Conservation (phyloP, 2,329 filamentous ascomycete species). For the Fusarium setosum region DNA sequence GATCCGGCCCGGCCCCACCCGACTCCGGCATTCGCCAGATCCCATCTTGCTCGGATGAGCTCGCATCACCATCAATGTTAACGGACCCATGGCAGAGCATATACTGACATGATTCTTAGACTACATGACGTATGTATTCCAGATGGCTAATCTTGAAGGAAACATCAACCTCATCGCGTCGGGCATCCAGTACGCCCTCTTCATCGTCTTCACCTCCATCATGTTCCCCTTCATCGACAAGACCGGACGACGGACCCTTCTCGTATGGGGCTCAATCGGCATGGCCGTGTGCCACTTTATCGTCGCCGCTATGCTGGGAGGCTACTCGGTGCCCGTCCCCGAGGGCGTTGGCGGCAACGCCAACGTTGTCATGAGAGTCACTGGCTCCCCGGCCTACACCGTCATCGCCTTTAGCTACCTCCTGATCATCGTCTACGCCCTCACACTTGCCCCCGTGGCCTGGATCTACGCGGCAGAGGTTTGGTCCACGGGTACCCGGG, state of each 20-base stretch:
- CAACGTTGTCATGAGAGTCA: constrained; percentile 32
- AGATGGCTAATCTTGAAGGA: constrained; percentile 42
- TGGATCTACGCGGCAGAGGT: constrained; percentile 60
- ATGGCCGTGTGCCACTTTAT: constrained; percentile 69
- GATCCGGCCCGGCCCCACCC: background rate
- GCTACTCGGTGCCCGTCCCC: constrained; percentile 53
- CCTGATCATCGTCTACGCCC: constrained; percentile 49
- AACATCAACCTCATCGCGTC: constrained; percentile 62
- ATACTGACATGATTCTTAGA: constrained; percentile 36
- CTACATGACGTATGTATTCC: constrained; percentile 57
- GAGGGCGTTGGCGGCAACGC: constrained; percentile 56
- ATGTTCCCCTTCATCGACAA: constrained; percentile 63
- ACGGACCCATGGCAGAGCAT: background rate
- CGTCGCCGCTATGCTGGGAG: constrained; percentile 60
- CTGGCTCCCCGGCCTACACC: constrained; percentile 63
- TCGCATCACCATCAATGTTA: background rate
- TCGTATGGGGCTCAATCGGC: constrained; percentile 70
- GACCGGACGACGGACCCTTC: constrained; percentile 69
- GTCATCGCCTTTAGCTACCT: constrained; percentile 72
- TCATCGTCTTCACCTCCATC: constrained; percentile 58
- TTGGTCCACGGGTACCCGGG: constrained; percentile 53
- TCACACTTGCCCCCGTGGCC: constrained; percentile 55
- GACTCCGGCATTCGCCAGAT: background rate
- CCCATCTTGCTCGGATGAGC: background rate
- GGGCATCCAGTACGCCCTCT: constrained; percentile 63